Conservation (phyloP, 805 yeast species). For the Candida chilensis region DNA sequence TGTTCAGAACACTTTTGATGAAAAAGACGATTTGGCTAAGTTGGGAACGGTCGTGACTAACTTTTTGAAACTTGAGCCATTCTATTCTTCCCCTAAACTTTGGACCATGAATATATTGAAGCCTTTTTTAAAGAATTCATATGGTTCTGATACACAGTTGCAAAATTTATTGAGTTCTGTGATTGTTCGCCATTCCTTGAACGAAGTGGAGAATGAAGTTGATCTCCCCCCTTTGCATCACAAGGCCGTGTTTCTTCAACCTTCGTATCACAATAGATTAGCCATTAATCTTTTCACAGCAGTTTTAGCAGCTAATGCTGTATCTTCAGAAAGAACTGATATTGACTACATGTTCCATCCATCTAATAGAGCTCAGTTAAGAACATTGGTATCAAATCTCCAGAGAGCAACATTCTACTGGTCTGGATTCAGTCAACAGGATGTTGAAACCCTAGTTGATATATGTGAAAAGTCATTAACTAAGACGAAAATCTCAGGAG, state of each 20-base stretch:
- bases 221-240: conserved; percentile 51
- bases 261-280: conserved; percentile 52
- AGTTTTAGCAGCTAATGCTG: conserved; percentile 64
- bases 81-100: conserved; percentile 31
- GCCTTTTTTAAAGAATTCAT: conserved; percentile 32
- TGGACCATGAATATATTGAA: conserved; percentile 39
- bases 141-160: conserved; percentile 32
- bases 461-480: conserved; percentile 38
- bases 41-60: conserved; percentile 43
- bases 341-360: conserved; percentile 68
- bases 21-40: conserved; percentile 41
- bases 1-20: conserved; percentile 40
- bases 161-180: conserved; percentile 32
- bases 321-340: conserved; percentile 60
- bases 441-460: conserved; percentile 40
- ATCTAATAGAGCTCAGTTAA: conserved; percentile 40
- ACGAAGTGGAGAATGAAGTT: conserved; percentile 47
- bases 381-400: conserved; percentile 49
- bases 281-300: conserved; percentile 58
- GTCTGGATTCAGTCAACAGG: conserved; percentile 61
- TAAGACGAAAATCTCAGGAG: conserved; percentile 14
- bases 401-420: conserved; percentile 66
- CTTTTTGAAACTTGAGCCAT: conserved; percentile 53
- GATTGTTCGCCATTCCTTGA: conserved; percentile 47
- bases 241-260: conserved; percentile 46